Evolutionary conservation across 768 basidiomycete species (phyloP).

Genomic region (Fomitopsis serialis): DNA sequence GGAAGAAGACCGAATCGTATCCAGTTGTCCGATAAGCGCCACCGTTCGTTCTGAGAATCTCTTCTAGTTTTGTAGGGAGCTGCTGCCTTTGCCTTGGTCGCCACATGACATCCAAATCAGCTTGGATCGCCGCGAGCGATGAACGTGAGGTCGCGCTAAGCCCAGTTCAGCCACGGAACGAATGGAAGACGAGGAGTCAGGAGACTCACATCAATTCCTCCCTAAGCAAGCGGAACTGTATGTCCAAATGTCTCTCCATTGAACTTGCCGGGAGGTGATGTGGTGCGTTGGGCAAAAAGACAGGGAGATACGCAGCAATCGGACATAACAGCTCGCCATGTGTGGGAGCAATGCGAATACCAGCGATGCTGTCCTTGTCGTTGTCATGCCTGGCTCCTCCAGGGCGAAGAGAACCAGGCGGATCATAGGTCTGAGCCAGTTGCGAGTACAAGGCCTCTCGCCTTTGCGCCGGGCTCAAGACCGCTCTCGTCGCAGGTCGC

Average conservation of each 20-base stretch:
- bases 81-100: slow-evolving; percentile 1
- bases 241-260: slow-evolving; percentile 65
- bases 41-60: slow-evolving; percentile 46
- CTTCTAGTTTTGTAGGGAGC: slow-evolving; percentile 32
- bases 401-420: slow-evolving; percentile 26
- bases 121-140: slow-evolving; percentile 42
- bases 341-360: slow-evolving; percentile 69
- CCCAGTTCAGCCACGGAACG: neutral
- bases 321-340: slow-evolving; percentile 53
- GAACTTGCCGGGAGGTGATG: slow-evolving; percentile 52
- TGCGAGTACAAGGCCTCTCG: neutral
- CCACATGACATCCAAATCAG: slow-evolving; percentile 32
- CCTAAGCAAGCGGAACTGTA: slow-evolving; percentile 69
- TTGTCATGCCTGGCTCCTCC: slow-evolving; percentile 66
- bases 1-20: slow-evolving; percentile 29
- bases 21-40: slow-evolving; percentile 46
- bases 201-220: slow-evolving; percentile 60
- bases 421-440: slow-evolving; percentile 11
- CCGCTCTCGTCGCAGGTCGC: neutral
- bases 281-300: slow-evolving; percentile 52
- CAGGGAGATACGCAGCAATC: slow-evolving; percentile 53
- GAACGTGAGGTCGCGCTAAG: slow-evolving; percentile 47
- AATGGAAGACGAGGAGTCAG: neutral
- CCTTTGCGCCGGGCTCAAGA: slow-evolving; percentile 1
- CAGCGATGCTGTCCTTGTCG: slow-evolving; percentile 46